Evolutionary conservation across 1,284 basidiomycete genomes (phyloP), one percentile per base, ranked within the genome.

Genomic region (Takashimella tepidaria): DNA sequence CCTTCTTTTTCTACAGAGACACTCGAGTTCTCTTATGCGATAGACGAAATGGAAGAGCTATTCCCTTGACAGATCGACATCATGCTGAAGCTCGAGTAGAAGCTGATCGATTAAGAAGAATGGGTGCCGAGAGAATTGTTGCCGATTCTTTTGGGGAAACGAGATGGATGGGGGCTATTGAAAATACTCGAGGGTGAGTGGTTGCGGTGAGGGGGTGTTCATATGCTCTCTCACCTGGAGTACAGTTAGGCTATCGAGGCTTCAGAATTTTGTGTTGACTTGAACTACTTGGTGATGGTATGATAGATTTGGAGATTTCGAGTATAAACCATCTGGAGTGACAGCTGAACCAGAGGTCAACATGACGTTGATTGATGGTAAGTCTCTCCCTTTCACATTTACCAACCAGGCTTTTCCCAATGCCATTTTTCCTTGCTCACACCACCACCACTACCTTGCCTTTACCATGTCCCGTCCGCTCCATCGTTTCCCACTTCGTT

Each of bases 141-240:
- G 89, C 90, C 4, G 95, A 98, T 72, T 92, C 89, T 3, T 98
- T 92, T 68, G 95, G 96, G 27, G 95, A 98, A 79, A 84, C 86
- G 42, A 80, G 92, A 42, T 98, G 92, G 92, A 97, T 97, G 87
- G 95, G 95, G 6, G 89, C 86, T 1, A 79, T 98, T 20, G 90
- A 87, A 44, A 98, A 98, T 66, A 98, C 96, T 8, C 79, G 95
- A 71, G 87, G 89, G 83, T 89, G 58, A 64, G 80, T 74, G 5
- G 19, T 26, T 10, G 26, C 31, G n/a, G n/a, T n/a, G n/a, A n/a
- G n/a, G n/a, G n/a, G n/a, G n/a, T 40, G 25, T 1, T 5, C 21
- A 16, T 4, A 12, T n/a, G n/a, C n/a, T n/a, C n/a, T n/a, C n/a
- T n/a, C n/a, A n/a, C n/a, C n/a, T n/a, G n/a, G n/a, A n/a, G n/a